Evolutionary conservation across 805 yeast species (phyloP), one percentile per base, ranked within the genome.

Genomic region (Sungouiozyma intestinalis): DNA sequence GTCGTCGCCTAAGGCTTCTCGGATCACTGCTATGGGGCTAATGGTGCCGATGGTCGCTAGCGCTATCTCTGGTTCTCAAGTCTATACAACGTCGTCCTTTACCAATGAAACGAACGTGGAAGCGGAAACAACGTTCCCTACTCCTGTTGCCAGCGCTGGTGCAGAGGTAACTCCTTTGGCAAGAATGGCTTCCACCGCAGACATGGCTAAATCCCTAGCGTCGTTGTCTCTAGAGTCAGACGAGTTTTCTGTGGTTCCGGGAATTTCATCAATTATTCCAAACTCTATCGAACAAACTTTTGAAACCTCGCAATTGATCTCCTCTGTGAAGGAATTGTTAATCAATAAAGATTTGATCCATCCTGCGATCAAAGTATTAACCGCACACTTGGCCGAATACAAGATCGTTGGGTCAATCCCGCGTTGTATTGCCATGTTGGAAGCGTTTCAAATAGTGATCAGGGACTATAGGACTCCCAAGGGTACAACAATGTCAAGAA

Each of bases 331-430:
- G 37, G 66, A 62, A 41, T 40, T 62, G 44, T 41, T 62, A 27
- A 36, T 55, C 5, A 59, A 60, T 41, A 57, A 53, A 39, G 60
- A 80, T 45, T 73, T 84, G 39, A 85, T 90, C 16, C 98, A 92
- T 63, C 97, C 97, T 0, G 76, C 85, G 1, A 79, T 90, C 35
- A 67, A 86, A 40, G 71, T 85, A 19, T 67, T 92, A 47, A 81
- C 95, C 1, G 76, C 85, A 45, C 82, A 85, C 51, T 77, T 81
- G 51, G 81, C 95, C 13, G 79, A 86, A 36, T 90, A 85, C 61
- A 76, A 81, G 49, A 77, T 90, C 33, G 92, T 88, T 7, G 98
- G 98, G 0, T 86, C 97, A 0, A 82, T 81, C 2, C 80, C 85
- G 20, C 74, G 98, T 52, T 84, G 95, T 62, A 69, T 71, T 47